These are phyloP conservation scores for Medicago ruthenica DNA, from an alignment of 306 rosid species.

Conservation along the genomic window DNA sequence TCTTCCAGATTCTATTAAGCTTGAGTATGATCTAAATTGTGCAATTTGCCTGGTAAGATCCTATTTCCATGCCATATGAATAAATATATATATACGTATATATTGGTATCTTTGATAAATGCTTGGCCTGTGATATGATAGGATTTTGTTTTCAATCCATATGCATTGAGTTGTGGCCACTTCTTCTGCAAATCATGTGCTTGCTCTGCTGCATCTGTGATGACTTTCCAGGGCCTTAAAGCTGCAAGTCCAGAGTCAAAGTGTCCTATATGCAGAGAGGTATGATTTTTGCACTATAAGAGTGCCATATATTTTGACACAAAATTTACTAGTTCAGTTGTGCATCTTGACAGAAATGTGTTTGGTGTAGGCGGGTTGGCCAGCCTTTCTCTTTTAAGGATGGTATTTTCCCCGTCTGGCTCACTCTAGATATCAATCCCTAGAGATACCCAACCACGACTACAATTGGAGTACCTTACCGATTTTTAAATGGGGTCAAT, in stretches of 20 bases:
- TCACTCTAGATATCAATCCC: not conserved
- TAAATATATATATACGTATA: not conserved
- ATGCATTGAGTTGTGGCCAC: conserved; percentile 91
- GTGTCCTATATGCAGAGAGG: conserved; percentile 98
- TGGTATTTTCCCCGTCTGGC: not conserved
- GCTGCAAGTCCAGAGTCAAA: conserved; percentile 64
- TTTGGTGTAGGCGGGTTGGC: not conserved
- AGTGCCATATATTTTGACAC: not conserved
- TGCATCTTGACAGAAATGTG: conserved; percentile 10
- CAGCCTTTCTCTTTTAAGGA: no score
- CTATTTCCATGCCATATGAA: conserved; percentile 23
- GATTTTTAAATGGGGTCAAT: not conserved
- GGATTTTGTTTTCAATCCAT: conserved; percentile 82
- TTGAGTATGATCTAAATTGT: conserved; percentile 79
- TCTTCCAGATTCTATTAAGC: conserved; percentile 73
- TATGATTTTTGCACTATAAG: conserved; percentile 41
- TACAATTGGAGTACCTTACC: not conserved
- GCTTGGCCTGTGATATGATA: conserved; percentile 44
- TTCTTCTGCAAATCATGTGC: conserved; percentile 91
- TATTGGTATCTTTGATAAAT: conserved; percentile 26
- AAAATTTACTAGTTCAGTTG: not conserved
- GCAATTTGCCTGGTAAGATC: conserved; percentile 89
- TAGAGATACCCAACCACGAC: not conserved
- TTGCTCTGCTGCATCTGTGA: conserved; percentile 87
- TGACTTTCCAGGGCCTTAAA: conserved; percentile 80